Conservation (phyloP, 148 eudicot species). For the Camellia sinensis region DNA sequence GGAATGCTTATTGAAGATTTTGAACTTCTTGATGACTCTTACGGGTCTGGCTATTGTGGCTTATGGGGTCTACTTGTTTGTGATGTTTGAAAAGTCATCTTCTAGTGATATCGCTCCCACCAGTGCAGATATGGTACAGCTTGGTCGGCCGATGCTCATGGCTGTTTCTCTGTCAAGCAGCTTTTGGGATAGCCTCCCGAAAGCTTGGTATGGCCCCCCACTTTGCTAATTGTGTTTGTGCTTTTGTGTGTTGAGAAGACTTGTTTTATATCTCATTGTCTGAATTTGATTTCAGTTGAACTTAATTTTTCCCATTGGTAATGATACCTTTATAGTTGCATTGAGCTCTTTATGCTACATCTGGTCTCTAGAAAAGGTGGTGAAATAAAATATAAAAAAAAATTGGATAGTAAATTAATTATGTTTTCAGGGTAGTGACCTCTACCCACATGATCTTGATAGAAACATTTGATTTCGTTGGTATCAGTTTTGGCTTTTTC, state of each 20-base stretch:
- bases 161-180: slow-evolving; percentile 57
- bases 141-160: slow-evolving; percentile 85
- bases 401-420: not conserved
- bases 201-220: slow-evolving; percentile 66
- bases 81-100: slow-evolving; percentile 53
- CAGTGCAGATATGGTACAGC: slow-evolving; percentile 46
- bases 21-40: slow-evolving; percentile 75
- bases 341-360: not conserved
- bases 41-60: slow-evolving; percentile 84
- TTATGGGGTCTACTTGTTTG: slow-evolving; percentile 89
- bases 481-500: too few relatives aligned
- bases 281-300: not conserved
- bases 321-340: too few relatives aligned
- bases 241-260: not conserved
- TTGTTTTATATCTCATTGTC: not conserved
- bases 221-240: not conserved
- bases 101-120: slow-evolving; percentile 35
- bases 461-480: not conserved
- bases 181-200: slow-evolving; percentile 64
- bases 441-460: not conserved
- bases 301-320: not conserved
- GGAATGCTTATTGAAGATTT: slow-evolving; percentile 78
- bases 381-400: not conserved
- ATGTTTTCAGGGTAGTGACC: not conserved
- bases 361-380: not conserved